Evolutionary conservation across 1,139 yeast genomes (phyloP), one percentile per base, ranked within the genome.

Genomic region (Lizanozyma gosingica): DNA sequence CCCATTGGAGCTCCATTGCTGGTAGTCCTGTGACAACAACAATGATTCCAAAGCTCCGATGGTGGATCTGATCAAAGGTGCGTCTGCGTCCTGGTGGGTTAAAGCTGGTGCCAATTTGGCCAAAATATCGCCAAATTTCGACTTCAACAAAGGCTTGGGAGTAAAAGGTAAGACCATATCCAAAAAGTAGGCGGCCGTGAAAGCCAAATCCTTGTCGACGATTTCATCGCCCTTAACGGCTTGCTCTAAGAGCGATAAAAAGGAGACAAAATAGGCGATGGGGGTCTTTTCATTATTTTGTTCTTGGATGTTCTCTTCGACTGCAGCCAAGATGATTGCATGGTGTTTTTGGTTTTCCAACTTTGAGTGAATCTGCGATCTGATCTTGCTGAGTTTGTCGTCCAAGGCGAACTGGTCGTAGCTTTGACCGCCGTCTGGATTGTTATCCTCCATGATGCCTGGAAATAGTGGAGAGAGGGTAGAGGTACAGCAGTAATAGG

Each of bases 41-140:
- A 90, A 65, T 15, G 83, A 69, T 59, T 90, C 97, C 48, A 92
- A 68, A 32, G 90, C 80, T 2, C 97, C 97, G 47, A 88, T 75
- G 29, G 94, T 78, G 1, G 97, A 82, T 59, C 84, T 78, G 17
- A 88, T 71, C 35, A 88, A 65, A 14, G 96, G 88, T n/a, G 97
- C 94, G 41, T 83, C 92, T 0, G 90, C 77, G 3, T 72, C 74
- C 8, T 78, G 68, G 48, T 73, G 74, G 2, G 92, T 77, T 42
- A 92, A 72, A 4, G 88, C 81, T 34, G 94, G 88, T 0, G 95
- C 94, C 39, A 92, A 65, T 55, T 82, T 83, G 22, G 85, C 70
- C 47, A 92, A 72, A 38, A 90, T 83, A 38, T 84, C 87, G 35
- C 81, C 69, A 53, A 92, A 87, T 52, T 83, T 85, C 15, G 83